Conservation (phyloP, 306 rosid species). For the Fagus sylvatica region DNA sequence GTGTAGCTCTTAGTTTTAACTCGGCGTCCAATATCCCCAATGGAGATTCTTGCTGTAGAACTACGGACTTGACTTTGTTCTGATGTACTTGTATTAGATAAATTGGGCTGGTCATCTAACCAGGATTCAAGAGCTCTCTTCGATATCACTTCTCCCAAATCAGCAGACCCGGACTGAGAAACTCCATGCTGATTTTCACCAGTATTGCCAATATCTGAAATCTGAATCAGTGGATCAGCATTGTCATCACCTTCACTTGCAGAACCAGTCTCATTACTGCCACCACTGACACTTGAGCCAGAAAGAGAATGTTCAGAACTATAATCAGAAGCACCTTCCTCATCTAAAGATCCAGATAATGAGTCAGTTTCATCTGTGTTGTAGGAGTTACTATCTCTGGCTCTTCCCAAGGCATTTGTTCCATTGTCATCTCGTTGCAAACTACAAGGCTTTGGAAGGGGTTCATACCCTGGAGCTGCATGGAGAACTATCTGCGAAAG, state of each 20-base stretch:
- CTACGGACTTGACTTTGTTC: constrained; percentile 42
- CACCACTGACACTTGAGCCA: constrained; percentile 55
- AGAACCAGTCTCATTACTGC: constrained; percentile 46
- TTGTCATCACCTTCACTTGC: constrained; percentile 43
- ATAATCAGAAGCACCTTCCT: constrained; percentile 67
- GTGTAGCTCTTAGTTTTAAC: constrained; percentile 65
- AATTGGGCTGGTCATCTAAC: constrained; percentile 77
- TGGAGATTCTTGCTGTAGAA: constrained; percentile 90
- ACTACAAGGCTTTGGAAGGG: constrained; percentile 94
- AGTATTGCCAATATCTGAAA: constrained; percentile 61
- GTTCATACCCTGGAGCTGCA: constrained; percentile 99
- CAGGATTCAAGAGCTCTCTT: constrained; percentile 84
- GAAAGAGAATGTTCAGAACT: constrained; percentile 59
- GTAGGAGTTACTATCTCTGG: constrained; percentile 35
- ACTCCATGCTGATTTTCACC: constrained; percentile 42
- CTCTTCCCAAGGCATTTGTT: constrained; percentile 31
- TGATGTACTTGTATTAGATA: constrained; percentile 47
- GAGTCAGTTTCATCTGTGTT: constrained; percentile 58
- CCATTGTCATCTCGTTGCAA: constrained; percentile 39
- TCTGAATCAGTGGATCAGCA: constrained; percentile 66
- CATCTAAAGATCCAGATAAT: constrained; percentile 65
- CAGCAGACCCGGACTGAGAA: constrained; percentile 54
- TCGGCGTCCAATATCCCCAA: constrained; percentile 63
- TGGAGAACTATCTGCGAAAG: constrained; percentile 91
- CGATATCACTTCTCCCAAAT: constrained; percentile 69